A percentile compares a stretch with the other conserved stretches of the same genome.
phyloP scores from a whole-genome alignment of 169 alveolate genomes.

The Theileria sp. region DNA sequence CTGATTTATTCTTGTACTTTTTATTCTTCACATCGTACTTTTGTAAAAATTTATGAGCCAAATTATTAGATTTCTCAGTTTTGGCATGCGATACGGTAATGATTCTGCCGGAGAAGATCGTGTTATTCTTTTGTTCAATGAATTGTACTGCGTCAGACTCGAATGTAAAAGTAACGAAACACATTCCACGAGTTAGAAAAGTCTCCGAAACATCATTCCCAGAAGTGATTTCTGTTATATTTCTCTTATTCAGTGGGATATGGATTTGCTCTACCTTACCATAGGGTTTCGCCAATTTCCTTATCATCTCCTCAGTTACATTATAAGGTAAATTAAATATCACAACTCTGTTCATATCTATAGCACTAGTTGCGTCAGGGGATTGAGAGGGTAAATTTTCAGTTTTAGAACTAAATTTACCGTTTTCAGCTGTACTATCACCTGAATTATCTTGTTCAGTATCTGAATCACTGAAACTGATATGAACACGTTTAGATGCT shows the following conservation, averaged over 20 bases:
- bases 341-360: constrained; percentile 75
- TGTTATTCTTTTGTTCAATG: constrained; percentile 47
- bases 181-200: constrained; percentile 46
- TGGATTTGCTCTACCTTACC: constrained; percentile 63
- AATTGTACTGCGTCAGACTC: constrained; percentile 61
- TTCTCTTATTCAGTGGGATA: constrained; percentile 40
- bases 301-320: constrained; percentile 85
- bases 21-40: neutral
- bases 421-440: neutral
- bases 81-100: constrained; percentile 67
- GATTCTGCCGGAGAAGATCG: constrained; percentile 72
- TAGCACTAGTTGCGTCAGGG: neutral
- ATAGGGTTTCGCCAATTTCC: constrained; percentile 59
- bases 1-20: neutral
- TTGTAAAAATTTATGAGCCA: neutral
- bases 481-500: constrained; percentile 38
- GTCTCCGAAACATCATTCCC: neutral
- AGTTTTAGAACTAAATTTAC: neutral
- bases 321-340: constrained; percentile 86
- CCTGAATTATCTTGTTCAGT: neutral
- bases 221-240: neutral
- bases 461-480: constrained; percentile 30
- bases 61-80: constrained; percentile 39
- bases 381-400: constrained; percentile 11
- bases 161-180: constrained; percentile 54